Base-by-base conservation (phyloP, 2,329 filamentous ascomycete species). In the Neonectria magnoliae region DNA sequence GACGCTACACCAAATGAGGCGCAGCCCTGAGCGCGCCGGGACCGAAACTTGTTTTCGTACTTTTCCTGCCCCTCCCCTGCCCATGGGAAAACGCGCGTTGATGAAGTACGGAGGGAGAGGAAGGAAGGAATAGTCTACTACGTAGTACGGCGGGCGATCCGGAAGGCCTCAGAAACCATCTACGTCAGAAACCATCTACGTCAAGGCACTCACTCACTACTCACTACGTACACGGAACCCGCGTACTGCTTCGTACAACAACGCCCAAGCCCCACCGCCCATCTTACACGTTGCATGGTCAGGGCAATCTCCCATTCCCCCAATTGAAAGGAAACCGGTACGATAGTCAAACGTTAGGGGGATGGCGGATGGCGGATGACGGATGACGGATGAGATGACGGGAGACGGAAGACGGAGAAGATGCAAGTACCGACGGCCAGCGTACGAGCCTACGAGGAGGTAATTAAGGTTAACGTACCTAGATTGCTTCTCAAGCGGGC, bases 31-130 rank as follows among this genome's bases (percentile, higher is more conserved):
- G 48, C 9, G 11, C n/a, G 31, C n/a, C n/a, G 48, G 48, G 27
- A 11, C n/a, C 29, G n/a, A 51, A 51, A 51, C 48, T 22, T 51
- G 48, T 33, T 51, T 51, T 33, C 29, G 48, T 51, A 33, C 48
- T 51, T 31, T 20, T 42, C 38, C 38, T 13, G 11, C 33, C 33
- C 33, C n/a, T n/a, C n/a, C 25, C 25, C 25, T 41, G 38, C 38
- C n/a, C 38, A 18, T 42, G 38, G n/a, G 38, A 20, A 42, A 42
- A 42, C 45, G 45, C 45, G 45, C 25, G 25, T 50, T 25, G 22
- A 29, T 25, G 14, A 29, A 31, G n/a, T 50, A 50, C 45, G 45
- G 45, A 42, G 38, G 29, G 29, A 10, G 29, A 42, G 38, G n/a
- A 20, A 42, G 29, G 9, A 10, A 42, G 38, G n/a, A 20, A 42